Evolutionary conservation across 1,139 yeast genomes (phyloP).

Genomic region (Taphrina pruni): DNA sequence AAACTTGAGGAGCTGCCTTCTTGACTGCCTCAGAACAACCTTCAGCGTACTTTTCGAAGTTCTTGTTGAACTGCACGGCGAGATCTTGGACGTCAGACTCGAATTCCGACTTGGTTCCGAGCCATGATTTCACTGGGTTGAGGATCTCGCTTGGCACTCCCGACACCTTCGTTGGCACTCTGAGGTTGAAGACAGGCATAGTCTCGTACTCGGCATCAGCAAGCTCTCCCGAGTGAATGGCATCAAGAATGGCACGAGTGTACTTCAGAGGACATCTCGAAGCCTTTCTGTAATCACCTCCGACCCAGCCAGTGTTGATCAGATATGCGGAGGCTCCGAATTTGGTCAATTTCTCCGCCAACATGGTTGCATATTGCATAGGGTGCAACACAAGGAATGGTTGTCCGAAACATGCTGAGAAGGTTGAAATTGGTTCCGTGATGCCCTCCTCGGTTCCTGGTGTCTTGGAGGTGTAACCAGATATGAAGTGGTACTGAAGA

Average conservation of each 20-base stretch:
- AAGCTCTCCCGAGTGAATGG: constrained; percentile 91
- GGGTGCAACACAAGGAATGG: constrained; percentile 98
- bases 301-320: constrained; percentile 98
- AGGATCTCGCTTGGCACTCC: constrained; percentile 83
- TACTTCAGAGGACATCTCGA: constrained; percentile 97
- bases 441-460: constrained; percentile 99
- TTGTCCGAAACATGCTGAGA: constrained; percentile 99
- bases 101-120: constrained; percentile 69
- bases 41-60: constrained; percentile 82
- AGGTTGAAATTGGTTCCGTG: constrained; percentile 97
- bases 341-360: constrained; percentile 87
- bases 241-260: constrained; percentile 95
- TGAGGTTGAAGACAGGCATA: constrained; percentile 85
- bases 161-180: constrained; percentile 80
- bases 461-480: constrained; percentile 99
- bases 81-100: constrained; percentile 70
- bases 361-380: constrained; percentile 96
- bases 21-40: constrained; percentile 85
- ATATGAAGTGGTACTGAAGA: constrained; percentile 98
- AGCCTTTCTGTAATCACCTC: constrained; percentile 79
- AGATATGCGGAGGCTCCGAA: constrained; percentile 95
- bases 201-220: constrained; percentile 79
- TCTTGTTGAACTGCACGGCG: constrained; percentile 79
- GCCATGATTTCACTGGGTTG: constrained; percentile 89
- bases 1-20: constrained; percentile 80